Evolutionary conservation across 345 rosid species (phyloP).

Genomic region (Syzygium oleosum): DNA sequence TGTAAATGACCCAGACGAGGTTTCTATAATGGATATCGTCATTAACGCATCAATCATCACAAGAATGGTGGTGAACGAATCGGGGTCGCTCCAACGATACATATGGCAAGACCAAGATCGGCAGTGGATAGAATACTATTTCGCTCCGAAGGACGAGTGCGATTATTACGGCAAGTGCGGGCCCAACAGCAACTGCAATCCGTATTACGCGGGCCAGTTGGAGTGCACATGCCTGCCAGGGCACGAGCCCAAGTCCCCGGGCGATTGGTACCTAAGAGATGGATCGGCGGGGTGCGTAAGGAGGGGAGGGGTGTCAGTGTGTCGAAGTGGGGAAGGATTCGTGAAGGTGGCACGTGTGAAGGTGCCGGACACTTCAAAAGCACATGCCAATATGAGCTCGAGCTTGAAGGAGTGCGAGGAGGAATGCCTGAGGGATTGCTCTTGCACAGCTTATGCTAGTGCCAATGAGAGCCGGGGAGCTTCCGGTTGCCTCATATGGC

Average conservation of each 20-base stretch:
- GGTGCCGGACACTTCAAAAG: constrained; percentile 38
- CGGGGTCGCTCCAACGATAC: constrained; percentile 19
- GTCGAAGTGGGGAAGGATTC: constrained; percentile 46
- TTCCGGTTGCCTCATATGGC: constrained; percentile 52
- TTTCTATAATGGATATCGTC: constrained; percentile 15
- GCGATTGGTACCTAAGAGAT: constrained; percentile 42
- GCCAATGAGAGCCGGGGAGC: constrained; percentile 27
- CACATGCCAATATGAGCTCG: constrained; percentile 27
- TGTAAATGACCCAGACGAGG: constrained; percentile 24
- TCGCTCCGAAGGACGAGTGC: constrained; percentile 48
- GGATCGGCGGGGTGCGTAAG: constrained; percentile 39
- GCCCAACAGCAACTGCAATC: constrained; percentile 9
- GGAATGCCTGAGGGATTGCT: constrained; percentile 35
- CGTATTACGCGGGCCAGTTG: constrained; percentile 7
- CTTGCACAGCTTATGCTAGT: constrained; percentile 49
- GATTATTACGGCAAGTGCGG: constrained; percentile 54
- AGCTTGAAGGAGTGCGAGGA: constrained; percentile 25
- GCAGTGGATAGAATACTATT: constrained; percentile 37
- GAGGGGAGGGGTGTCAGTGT: constrained; percentile 7
- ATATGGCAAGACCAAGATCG: constrained; percentile 30
- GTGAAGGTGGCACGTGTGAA: constrained; percentile 25
- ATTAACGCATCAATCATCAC: constrained; percentile 20
- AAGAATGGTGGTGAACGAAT: constrained; percentile 36
- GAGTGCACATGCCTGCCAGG: constrained; percentile 58
- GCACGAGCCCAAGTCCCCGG: constrained; percentile 33